Conservation (phyloP, 2,329 filamentous ascomycete genomes). For the Fusarium sp. region DNA sequence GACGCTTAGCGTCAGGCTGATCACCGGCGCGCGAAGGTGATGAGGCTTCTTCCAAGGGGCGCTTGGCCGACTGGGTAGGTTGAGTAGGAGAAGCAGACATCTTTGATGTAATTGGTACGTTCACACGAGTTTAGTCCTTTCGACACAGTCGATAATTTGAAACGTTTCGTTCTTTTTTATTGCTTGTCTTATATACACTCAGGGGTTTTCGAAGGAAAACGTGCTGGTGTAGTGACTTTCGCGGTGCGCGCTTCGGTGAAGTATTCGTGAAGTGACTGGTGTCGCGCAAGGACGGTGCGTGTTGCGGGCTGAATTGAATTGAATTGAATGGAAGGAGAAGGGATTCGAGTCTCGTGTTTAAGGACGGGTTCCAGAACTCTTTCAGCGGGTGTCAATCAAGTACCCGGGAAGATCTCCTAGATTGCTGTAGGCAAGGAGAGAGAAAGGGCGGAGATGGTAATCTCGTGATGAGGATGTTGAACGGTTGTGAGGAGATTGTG, state of each 20-base stretch:
- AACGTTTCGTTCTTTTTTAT: constrained; percentile 49
- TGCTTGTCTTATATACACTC: constrained; percentile 80
- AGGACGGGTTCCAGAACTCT: constrained; percentile 49
- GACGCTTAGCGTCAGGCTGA: constrained; percentile 96
- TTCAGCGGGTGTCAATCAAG: constrained; percentile 45
- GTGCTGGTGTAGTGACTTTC: constrained; percentile 80
- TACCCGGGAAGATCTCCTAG: constrained; percentile 46
- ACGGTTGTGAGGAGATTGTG: constrained; percentile 51
- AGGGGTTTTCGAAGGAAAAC: constrained; percentile 89
- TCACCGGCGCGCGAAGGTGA: constrained; percentile 92
- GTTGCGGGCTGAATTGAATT: constrained; percentile 42
- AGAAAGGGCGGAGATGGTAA: constrained; percentile 51
- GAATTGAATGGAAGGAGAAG: constrained; percentile 44
- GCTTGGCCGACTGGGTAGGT: constrained; percentile 82
- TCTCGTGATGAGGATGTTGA: constrained; percentile 48
- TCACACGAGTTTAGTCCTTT: constrained; percentile 42
- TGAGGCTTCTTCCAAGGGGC: constrained; percentile 95
- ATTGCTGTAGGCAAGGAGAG: constrained; percentile 46
- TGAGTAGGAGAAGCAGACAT: constrained; percentile 80
- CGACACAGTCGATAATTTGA: constrained; percentile 46
- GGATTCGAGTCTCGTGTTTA: constrained; percentile 48
- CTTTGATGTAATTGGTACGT: constrained; percentile 47
- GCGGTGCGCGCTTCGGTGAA: constrained; percentile 57
- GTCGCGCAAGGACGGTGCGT: constrained; percentile 52
- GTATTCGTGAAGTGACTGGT: constrained; percentile 55